Evolutionary conservation across 2,329 filamentous ascomycete species (phyloP), one percentile per base, ranked within the genome.

Genomic region (Davidsoniella australis): DNA sequence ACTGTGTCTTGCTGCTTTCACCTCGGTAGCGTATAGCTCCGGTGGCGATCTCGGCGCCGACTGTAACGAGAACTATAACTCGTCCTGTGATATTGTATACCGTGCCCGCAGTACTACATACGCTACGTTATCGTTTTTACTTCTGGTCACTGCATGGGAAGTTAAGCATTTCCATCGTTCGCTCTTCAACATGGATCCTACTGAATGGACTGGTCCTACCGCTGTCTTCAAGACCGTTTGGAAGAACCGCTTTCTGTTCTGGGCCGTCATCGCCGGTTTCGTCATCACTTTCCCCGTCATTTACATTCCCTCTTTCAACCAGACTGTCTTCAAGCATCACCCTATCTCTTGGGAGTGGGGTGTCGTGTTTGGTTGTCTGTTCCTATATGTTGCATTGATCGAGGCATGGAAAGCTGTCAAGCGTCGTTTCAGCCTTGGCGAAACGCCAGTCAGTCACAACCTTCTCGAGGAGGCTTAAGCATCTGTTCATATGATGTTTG

Each of bases 311-410:
- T 69, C 73, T 20, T 67, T 85, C 55, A 82, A 83, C 59, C 68
- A 67, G 1, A 63, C 66, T 2, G 80, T 85, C 2, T 85, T 85
- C 64, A 80, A 82, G 62, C 81, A 85, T 59, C 68, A 69, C 41
- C 75, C 72, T 1, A 78, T 85, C 50, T 69, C 66, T 2, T 84
- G 80, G 78, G 80, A 85, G 58, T 86, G 80, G 82, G 78, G 72
- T 1, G 67, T 85, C 2, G 80, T 85, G 0, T 66, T 73, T 42
- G 69, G 74, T 16, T 73, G 68, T 33, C 68, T 79, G 0, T 61
- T 72, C 1, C 59, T 73, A 7, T 86, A 84, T 61, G 66, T 85
- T 45, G 62, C 63, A 0, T 71, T 82, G 7, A 68, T 84, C 2
- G 82, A 86, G 64, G 56, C 58, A 0, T 86, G 80, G 79, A 85